Evolutionary conservation across 2,329 filamentous ascomycete genomes (phyloP).

Genomic region (Colletotrichum camelliae): DNA sequence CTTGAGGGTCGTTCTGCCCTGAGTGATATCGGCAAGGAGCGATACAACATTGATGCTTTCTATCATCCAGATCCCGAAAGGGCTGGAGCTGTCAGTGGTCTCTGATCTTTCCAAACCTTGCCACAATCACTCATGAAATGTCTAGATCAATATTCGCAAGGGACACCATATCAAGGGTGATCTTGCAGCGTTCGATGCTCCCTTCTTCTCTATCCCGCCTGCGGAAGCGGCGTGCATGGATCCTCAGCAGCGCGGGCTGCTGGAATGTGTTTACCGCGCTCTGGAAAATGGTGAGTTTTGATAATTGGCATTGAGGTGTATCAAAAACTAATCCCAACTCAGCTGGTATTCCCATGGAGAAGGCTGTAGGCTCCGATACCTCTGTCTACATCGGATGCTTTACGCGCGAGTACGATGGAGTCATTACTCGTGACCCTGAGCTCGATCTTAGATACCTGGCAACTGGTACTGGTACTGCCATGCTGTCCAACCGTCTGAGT

Average conservation of each 20-base stretch:
- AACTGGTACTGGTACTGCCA: constrained; percentile 31
- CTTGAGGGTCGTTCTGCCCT: not conserved
- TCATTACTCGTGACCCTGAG: constrained; percentile 28
- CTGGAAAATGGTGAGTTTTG: constrained; percentile 23
- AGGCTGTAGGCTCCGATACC: constrained; percentile 25
- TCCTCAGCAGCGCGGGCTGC: constrained; percentile 31
- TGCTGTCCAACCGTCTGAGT: constrained; percentile 38
- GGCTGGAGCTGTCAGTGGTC: not conserved
- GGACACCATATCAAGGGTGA: constrained; percentile 32
- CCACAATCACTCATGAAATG: not conserved
- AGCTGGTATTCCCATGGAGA: constrained; percentile 18
- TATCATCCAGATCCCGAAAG: not conserved
- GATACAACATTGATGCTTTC: not conserved
- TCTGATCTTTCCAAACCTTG: not conserved
- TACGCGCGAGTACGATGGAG: constrained; percentile 30
- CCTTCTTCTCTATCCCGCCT: constrained; percentile 26
- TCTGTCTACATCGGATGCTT: constrained; percentile 36
- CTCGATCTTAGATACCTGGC: constrained; percentile 35
- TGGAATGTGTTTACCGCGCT: constrained; percentile 34
- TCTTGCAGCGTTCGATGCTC: constrained; percentile 19
- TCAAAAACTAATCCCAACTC: not conserved
- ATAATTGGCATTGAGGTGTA: not conserved
- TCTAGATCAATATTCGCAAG: not conserved
- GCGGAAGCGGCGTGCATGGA: constrained; percentile 31
- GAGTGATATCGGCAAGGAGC: not conserved